Percentiles rank a stretch among this genome's conserved stretches.
phyloP scores from a whole-genome alignment of 192 early-diverging fungal genomes.

The Chytriomyces hyalinus region DNA sequence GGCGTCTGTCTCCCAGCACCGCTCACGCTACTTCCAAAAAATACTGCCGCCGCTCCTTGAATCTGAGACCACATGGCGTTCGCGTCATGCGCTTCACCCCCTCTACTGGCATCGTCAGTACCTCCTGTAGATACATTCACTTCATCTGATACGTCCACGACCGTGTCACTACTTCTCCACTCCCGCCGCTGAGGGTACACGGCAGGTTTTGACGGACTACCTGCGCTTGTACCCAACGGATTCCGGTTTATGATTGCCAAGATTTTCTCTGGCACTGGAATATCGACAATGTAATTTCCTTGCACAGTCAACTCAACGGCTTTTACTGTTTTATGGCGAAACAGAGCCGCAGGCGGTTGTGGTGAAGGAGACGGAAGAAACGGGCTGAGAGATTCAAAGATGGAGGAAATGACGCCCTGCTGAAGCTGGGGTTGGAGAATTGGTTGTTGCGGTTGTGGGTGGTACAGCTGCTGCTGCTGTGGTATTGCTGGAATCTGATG shows the following conservation, averaged over 20 bases:
- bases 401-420: not conserved
- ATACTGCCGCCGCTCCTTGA: slow-evolving; percentile 19
- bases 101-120: not conserved
- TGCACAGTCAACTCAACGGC: slow-evolving; percentile 43
- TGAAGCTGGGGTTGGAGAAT: not conserved
- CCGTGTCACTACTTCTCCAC: slow-evolving; percentile 21
- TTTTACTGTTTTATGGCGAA: slow-evolving; percentile 56
- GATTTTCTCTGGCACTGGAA: slow-evolving; percentile 55
- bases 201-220: not conserved
- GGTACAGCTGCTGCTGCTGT: slow-evolving; percentile 1
- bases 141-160: not conserved
- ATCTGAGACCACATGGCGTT: not conserved
- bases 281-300: slow-evolving; percentile 56
- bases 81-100: not conserved
- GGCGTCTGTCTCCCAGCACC: not conserved
- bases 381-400: slow-evolving; percentile 12
- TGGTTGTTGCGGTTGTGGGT: not conserved
- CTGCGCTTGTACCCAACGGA: not conserved
- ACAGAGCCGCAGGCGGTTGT: not conserved
- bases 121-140: not conserved
- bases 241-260: not conserved
- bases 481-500: not conserved
- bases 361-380: not conserved
- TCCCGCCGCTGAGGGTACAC: not conserved
- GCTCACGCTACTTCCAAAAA: slow-evolving; percentile 2